A percentile compares a stretch with the other conserved stretches of the same genome.
phyloP scores from a whole-genome alignment of 228 moss, liverwort and hornwort species.

The Sphagnum fallax region DNA sequence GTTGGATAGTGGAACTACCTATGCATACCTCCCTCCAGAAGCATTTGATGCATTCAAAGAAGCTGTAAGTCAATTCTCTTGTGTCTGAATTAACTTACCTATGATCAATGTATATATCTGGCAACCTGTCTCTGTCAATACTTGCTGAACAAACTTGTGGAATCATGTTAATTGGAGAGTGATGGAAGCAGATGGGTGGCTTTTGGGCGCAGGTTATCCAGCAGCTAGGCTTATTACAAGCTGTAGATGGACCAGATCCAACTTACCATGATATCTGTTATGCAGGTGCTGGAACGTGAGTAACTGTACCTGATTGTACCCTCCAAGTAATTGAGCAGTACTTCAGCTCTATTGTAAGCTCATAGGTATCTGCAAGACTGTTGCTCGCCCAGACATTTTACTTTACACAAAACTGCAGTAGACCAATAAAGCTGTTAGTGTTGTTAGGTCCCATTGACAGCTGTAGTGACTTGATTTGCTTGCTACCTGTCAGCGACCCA shows the following conservation, averaged over 20 bases:
- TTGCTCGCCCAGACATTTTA: too few relatives aligned
- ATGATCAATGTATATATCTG: not conserved
- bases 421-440: too few relatives aligned
- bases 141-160: too few relatives aligned
- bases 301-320: not conserved
- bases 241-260: constrained; percentile 83
- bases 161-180: not conserved
- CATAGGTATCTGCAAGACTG: too few relatives aligned
- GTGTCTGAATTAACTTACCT: not conserved
- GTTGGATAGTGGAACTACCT: constrained; percentile 97
- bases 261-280: constrained; percentile 82
- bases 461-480: constrained; percentile 6
- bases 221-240: constrained; percentile 59
- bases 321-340: too few relatives aligned
- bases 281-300: constrained; percentile 77
- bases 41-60: constrained; percentile 80
- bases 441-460: too few relatives aligned
- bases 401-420: not conserved
- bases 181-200: constrained; percentile 1
- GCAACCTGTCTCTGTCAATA: not conserved
- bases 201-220: constrained; percentile 51
- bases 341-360: too few relatives aligned
- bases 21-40: constrained; percentile 75
- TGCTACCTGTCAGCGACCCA: constrained; percentile 41
- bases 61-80: constrained; percentile 49